Percentiles rank a stretch among this genome's conserved stretches.
Conservation (phyloP, 1,139 yeast species). For the Blastobotrys ciferrii region DNA sequence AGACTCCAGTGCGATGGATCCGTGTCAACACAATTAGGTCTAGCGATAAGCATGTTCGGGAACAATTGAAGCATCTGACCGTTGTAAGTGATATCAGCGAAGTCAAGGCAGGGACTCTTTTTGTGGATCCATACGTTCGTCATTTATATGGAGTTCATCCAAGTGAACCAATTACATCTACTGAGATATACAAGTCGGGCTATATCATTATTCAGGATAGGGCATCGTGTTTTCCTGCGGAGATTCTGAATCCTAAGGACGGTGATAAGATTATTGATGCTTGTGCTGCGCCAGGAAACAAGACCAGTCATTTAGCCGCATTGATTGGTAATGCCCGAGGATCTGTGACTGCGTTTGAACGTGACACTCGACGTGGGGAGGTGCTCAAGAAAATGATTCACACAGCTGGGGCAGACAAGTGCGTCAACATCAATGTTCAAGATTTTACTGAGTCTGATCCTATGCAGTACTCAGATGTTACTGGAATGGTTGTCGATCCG, state of each 20-base stretch:
- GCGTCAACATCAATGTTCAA: conserved; percentile 70
- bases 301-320: conserved; percentile 89
- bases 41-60: conserved; percentile 42
- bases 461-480: conserved; percentile 57
- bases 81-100: conserved; percentile 49
- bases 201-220: conserved; percentile 88
- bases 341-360: conserved; percentile 78
- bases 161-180: conserved; percentile 57
- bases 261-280: conserved; percentile 70
- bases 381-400: conserved; percentile 75
- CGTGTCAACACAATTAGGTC: conserved; percentile 64
- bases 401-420: conserved; percentile 65
- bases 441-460: conserved; percentile 80
- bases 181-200: conserved; percentile 69
- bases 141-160: conserved; percentile 82
- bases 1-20: conserved; percentile 84
- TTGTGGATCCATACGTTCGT: conserved; percentile 68
- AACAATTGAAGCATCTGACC: conserved; percentile 49
- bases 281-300: conserved; percentile 98
- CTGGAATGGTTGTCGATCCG: conserved; percentile 90
- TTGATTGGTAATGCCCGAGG: conserved; percentile 39
- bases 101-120: conserved; percentile 47
- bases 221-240: conserved; percentile 95
- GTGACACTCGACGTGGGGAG: conserved; percentile 70
- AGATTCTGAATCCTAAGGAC: conserved; percentile 60